phyloP scores from a whole-genome alignment of 805 yeast species.

The Torulaspora microellipsoides region DNA sequence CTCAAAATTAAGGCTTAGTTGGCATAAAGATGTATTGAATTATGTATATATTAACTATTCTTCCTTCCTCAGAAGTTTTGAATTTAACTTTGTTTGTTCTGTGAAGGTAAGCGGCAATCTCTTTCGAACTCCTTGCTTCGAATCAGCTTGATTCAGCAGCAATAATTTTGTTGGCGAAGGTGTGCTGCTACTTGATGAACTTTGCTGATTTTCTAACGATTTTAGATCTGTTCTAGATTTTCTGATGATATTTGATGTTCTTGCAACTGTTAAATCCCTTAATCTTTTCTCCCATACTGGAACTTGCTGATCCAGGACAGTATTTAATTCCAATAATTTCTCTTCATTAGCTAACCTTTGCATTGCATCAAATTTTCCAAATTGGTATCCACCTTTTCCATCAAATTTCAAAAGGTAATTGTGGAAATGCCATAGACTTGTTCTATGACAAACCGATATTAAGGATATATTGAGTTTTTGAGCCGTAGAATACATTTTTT shows the following conservation, averaged over 20 bases:
- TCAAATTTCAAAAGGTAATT: slow-evolving; percentile 75
- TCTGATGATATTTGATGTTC: slow-evolving; percentile 33
- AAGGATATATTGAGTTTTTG: slow-evolving; percentile 74
- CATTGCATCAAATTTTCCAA: slow-evolving; percentile 63
- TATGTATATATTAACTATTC: not conserved
- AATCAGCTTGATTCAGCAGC: not conserved
- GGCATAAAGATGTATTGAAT: too few relatives aligned
- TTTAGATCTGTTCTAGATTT: slow-evolving; percentile 31
- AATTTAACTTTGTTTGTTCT: slow-evolving; percentile 1
- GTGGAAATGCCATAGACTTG: slow-evolving; percentile 91
- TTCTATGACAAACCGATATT: slow-evolving; percentile 86
- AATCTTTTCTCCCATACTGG: slow-evolving; percentile 64
- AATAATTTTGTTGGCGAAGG: slow-evolving; percentile 1
- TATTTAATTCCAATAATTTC: slow-evolving; percentile 67
- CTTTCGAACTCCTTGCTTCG: not conserved
- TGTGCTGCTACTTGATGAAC: not conserved
- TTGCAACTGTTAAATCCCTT: slow-evolving; percentile 54
- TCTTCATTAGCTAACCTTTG: slow-evolving; percentile 71
- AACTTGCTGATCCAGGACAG: slow-evolving; percentile 59
- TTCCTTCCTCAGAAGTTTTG: slow-evolving; percentile 4
- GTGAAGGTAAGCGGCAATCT: slow-evolving; percentile 1
- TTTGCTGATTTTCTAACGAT: slow-evolving; percentile 1
- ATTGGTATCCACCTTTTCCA: slow-evolving; percentile 70
- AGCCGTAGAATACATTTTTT: slow-evolving; percentile 81
- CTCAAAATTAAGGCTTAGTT: not conserved